Conservation (phyloP, 176 grass and related monocot species). For the Carex pumila region DNA sequence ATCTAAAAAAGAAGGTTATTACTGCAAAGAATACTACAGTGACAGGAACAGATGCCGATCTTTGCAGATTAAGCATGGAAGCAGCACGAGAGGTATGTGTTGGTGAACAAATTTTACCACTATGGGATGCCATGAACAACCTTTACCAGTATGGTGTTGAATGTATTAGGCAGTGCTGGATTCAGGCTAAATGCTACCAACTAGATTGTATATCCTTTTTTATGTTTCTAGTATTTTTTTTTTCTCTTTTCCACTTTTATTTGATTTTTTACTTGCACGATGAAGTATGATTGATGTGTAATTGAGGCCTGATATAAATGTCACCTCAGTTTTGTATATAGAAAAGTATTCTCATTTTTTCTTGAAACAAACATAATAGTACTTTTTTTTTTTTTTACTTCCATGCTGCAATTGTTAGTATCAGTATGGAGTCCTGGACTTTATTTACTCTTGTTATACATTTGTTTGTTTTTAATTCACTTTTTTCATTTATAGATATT, state of each 20-base stretch:
- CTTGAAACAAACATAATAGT: not conserved
- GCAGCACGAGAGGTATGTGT: constrained; percentile 83
- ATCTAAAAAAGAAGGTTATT: constrained; percentile 70
- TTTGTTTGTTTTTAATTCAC: constrained; percentile 12
- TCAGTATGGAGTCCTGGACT: not conserved
- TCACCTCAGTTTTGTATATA: not conserved
- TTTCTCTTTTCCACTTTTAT: not conserved
- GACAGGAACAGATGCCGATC: constrained; percentile 97
- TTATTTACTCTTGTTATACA: constrained; percentile 16
- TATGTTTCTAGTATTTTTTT: not conserved
- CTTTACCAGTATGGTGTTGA: not conserved
- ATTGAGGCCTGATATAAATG: not conserved
- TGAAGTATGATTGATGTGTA: not conserved
- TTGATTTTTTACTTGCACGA: not conserved
- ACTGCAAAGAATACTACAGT: constrained; percentile 78
- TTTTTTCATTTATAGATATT: constrained; percentile 51
- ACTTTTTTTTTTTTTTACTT: not conserved
- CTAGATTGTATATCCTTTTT: not conserved
- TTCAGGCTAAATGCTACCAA: not conserved
- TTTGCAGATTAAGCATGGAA: constrained; percentile 98
- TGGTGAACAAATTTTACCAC: not conserved
- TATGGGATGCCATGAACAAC: not conserved
- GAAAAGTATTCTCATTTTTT: not conserved
- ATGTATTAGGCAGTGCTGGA: not conserved
- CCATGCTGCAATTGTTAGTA: not conserved